These are phyloP conservation scores for Lentinula novae-zelandiae DNA, from an alignment of 1,284 basidiomycete genomes.

Conservation along the genomic window DNA sequence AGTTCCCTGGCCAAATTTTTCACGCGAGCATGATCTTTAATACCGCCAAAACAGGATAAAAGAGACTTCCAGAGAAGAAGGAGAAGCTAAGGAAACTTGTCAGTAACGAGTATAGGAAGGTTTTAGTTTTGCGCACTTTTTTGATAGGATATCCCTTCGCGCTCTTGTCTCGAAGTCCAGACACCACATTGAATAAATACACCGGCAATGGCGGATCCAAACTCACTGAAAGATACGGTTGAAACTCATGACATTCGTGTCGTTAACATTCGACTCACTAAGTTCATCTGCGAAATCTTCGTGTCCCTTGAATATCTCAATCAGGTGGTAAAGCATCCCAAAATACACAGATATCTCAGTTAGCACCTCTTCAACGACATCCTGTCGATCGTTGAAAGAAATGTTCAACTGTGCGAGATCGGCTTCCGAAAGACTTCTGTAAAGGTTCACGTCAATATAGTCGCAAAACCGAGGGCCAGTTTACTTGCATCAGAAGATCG, in stretches of 20 bases:
- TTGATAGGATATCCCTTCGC: conserved; percentile 96
- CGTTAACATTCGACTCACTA: conserved; percentile 56
- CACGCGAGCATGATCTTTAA: conserved; percentile 80
- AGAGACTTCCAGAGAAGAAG: conserved; percentile 97
- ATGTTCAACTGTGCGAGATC: conserved; percentile 70
- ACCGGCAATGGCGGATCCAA: conserved; percentile 93
- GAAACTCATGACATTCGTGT: conserved; percentile 1
- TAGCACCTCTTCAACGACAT: conserved; percentile 82
- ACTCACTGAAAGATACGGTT: conserved; percentile 61
- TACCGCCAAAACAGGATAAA: conserved; percentile 89
- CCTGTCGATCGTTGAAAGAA: conserved; percentile 64
- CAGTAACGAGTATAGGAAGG: conserved; percentile 6
- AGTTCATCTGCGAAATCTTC: conserved; percentile 94
- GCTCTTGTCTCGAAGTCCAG: conserved; percentile 88
- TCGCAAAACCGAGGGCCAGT: conserved; percentile 9
- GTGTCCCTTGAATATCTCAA: conserved; percentile 89
- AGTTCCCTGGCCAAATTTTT: conserved; percentile 87
- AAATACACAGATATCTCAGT: conserved; percentile 90
- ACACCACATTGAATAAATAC: conserved; percentile 87
- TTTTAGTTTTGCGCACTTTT: conserved; percentile 56
- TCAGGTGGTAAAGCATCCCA: conserved; percentile 90
- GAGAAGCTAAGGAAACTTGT: conserved; percentile 58
- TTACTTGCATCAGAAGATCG: conserved; percentile 69
- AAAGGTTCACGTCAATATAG: conserved; percentile 6
- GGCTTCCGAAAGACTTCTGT: conserved; percentile 67